Percentiles rank a stretch among this genome's conserved stretches.
Evolutionary conservation across 179 eudicot species (phyloP).

Genomic region (Beta lomatogona): DNA sequence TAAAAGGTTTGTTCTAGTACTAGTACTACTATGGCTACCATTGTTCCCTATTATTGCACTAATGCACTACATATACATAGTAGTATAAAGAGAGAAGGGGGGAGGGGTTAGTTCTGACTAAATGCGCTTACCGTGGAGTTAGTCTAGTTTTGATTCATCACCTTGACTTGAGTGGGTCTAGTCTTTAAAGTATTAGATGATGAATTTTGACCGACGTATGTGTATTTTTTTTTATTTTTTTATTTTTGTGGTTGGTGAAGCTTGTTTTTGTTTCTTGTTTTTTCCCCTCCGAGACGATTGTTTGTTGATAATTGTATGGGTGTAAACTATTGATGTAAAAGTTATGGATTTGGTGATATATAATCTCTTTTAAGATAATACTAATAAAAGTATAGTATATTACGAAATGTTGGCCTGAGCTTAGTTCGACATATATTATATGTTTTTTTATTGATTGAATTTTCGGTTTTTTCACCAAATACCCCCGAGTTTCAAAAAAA

Average conservation of each 20-base stretch:
- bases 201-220: background rate
- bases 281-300: background rate
- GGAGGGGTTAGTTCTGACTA: background rate
- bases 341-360: no score
- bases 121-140: background rate
- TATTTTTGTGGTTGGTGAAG: background rate
- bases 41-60: background rate
- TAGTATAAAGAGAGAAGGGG: no score
- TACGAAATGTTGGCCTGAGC: no score
- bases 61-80: background rate
- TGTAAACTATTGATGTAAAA: no score
- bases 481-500: no score
- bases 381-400: no score
- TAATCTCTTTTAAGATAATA: no score
- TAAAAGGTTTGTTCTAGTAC: background rate
- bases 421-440: no score
- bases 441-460: no score
- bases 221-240: background rate
- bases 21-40: background rate
- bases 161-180: slow-evolving; percentile 3
- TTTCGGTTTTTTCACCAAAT: no score
- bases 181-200: slow-evolving; percentile 3
- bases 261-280: background rate
- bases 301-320: no score
- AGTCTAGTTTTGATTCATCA: slow-evolving; percentile 2